phyloP scores from a whole-genome alignment of 2,329 filamentous ascomycete species.

The Xylariaceae sp. region DNA sequence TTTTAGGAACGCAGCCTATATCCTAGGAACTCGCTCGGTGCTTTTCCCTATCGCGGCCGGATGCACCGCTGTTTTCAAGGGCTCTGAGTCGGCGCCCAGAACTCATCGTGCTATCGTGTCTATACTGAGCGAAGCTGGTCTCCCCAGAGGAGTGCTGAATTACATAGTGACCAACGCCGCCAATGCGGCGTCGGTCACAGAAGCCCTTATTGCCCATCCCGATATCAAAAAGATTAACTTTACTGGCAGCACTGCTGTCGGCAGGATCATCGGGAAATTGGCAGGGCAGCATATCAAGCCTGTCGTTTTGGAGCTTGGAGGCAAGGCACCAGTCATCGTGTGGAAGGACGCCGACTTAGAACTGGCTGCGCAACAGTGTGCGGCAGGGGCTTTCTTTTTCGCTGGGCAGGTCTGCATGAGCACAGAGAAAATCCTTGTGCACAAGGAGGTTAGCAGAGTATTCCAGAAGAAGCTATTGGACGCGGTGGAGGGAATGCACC shows the following conservation, averaged over 20 bases:
- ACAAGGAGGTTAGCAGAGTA: constrained; percentile 53
- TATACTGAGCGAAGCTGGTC: constrained; percentile 63
- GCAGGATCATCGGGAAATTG: constrained; percentile 63
- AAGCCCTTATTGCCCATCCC: constrained; percentile 62
- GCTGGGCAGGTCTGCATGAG: constrained; percentile 71
- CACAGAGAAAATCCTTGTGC: constrained; percentile 68
- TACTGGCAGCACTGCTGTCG: constrained; percentile 67
- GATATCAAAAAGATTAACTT: constrained; percentile 70
- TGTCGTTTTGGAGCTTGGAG: constrained; percentile 69
- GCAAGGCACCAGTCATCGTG: constrained; percentile 69
- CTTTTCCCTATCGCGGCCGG: constrained; percentile 64
- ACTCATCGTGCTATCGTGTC: constrained; percentile 59
- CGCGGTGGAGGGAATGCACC: constrained; percentile 31
- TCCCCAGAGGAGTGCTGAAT: constrained; percentile 67
- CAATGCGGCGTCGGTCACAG: constrained; percentile 63
- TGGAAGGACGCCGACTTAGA: constrained; percentile 69
- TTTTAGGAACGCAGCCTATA: constrained; percentile 47
- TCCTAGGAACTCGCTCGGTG: constrained; percentile 48
- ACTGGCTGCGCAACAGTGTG: constrained; percentile 60
- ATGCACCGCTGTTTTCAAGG: constrained; percentile 67
- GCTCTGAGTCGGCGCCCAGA: constrained; percentile 61
- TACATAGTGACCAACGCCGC: constrained; percentile 60
- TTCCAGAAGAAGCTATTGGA: constrained; percentile 48
- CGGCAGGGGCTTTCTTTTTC: constrained; percentile 63
- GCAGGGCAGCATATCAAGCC: constrained; percentile 70